Percentiles rank a stretch among this genome's conserved stretches.
These are phyloP conservation scores for Xylaria scruposa DNA, from an alignment of 495 filamentous ascomycete genomes.

Conservation along the genomic window DNA sequence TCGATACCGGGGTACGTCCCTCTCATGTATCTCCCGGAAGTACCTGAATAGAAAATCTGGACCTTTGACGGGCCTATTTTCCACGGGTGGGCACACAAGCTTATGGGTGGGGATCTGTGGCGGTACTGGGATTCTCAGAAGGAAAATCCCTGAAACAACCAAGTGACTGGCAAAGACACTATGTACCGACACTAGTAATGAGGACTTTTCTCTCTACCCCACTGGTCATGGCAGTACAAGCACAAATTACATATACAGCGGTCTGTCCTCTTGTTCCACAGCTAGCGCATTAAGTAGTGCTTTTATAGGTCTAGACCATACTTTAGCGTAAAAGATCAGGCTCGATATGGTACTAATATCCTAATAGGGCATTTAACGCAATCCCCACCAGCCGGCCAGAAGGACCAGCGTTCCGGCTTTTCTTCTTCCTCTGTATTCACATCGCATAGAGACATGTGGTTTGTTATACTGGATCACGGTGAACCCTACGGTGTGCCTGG, in stretches of 20 bases:
- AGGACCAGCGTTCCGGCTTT: slow-evolving; percentile 40
- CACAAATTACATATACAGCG: slow-evolving; percentile 23
- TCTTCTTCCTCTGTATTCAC: slow-evolving; percentile 24
- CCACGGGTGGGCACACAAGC: slow-evolving; percentile 15
- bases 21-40: slow-evolving; percentile 20
- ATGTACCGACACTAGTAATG: slow-evolving; percentile 21
- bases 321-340: slow-evolving; percentile 29
- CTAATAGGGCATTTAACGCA: slow-evolving; percentile 41
- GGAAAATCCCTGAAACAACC: slow-evolving; percentile 24
- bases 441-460: slow-evolving; percentile 19
- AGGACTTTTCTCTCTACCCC: slow-evolving; percentile 31
- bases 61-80: slow-evolving; percentile 22
- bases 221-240: slow-evolving; percentile 24
- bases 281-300: slow-evolving; percentile 20
- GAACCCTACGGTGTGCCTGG: neutral
- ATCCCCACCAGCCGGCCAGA: slow-evolving; percentile 36
- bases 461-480: neutral
- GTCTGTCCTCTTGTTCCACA: slow-evolving; percentile 13
- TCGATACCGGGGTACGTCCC: slow-evolving; percentile 26
- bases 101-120: slow-evolving; percentile 24
- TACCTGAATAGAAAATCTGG: slow-evolving; percentile 24
- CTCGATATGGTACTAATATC: slow-evolving; percentile 35
- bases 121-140: slow-evolving; percentile 22
- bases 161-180: slow-evolving; percentile 1
- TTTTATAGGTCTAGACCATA: slow-evolving; percentile 18